Base-by-base conservation (phyloP, 768 basidiomycete genomes). In the Boletales sp. region DNA sequence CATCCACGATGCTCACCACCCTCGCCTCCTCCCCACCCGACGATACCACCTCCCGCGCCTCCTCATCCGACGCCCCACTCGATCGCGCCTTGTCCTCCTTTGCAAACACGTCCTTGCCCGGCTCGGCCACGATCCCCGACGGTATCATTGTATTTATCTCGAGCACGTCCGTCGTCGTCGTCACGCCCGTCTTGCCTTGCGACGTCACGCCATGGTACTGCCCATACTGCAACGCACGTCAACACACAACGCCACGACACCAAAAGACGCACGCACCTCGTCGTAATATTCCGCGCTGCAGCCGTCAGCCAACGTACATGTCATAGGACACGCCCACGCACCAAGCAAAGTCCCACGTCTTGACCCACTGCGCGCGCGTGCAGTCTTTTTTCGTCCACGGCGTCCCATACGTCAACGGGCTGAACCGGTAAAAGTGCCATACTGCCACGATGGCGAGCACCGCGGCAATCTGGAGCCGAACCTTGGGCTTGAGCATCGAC, bases 341-440 rank as follows among this genome's bases (percentile, higher is more conserved):
- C 87, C 94, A 99, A 27, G 83, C 79, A 66, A 98, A 97, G 69
- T 99, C 97, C 97, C 97, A 99, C 5, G 86, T 88, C 72, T 85
- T 91, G 36, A 95, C 57, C 91, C 92, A 94, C 63, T 83, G 85
- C 1, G 91, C 84, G 36, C 72, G 77, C 45, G 77, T 65, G 59
- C 97, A 98, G 53, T 90, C 76, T 8, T 60, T 63, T 71, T 78
- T 90, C 31, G 95, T 97, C 97, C 95, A 98, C 0, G 80, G 75
- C 17, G 71, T 80, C 0, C 91, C 97, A 64, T 99, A 98, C 0
- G 80, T 73, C 40, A 98, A 65, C 2, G 95, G 87, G 57, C 85
- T 88, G 61, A 93, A 86, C 61, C 85, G 78, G 36, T 73, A 69
- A 69, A 84, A 97, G 54, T 84, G 83, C 82, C 85, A 90, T 32